Evolutionary conservation across 495 filamentous ascomycete species (phyloP).

Genomic region (Amniculicola lignicola): DNA sequence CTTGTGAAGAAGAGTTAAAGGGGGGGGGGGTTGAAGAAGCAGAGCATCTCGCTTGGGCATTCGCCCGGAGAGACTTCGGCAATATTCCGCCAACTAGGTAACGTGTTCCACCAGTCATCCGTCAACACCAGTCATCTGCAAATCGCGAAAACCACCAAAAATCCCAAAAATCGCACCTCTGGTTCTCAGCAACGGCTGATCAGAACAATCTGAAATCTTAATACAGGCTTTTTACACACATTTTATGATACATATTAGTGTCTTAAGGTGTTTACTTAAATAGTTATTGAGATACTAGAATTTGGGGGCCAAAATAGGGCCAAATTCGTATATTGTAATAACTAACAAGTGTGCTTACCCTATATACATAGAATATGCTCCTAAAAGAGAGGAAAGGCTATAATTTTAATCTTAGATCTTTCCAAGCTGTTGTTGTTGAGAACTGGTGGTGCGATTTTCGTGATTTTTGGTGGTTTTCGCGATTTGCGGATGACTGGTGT

Average conservation of each 20-base stretch:
- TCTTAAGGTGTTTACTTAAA: background rate
- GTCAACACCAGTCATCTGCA: no score
- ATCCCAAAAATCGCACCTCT: constrained; percentile 1
- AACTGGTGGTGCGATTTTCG: background rate
- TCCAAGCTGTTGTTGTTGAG: background rate
- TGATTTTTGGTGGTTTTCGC: no score
- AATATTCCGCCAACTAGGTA: no score
- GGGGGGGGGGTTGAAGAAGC: no score
- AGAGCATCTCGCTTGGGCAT: no score
- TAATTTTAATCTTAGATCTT: background rate
- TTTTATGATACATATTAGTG: background rate
- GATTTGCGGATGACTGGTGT: no score
- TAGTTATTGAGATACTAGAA: background rate
- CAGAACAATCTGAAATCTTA: background rate
- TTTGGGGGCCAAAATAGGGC: no score
- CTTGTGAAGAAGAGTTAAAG: no score
- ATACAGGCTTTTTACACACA: background rate
- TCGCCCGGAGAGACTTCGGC: no score
- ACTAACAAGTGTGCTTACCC: no score
- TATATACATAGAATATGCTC: background rate
- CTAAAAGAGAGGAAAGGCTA: background rate
- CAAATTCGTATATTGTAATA: no score
- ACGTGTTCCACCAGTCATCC: no score
- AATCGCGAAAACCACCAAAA: constrained; percentile 6
- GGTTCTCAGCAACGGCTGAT: background rate